phyloP scores from a whole-genome alignment of 2,329 filamentous ascomycete species.

The Stagonosporopsis rhizophila region DNA sequence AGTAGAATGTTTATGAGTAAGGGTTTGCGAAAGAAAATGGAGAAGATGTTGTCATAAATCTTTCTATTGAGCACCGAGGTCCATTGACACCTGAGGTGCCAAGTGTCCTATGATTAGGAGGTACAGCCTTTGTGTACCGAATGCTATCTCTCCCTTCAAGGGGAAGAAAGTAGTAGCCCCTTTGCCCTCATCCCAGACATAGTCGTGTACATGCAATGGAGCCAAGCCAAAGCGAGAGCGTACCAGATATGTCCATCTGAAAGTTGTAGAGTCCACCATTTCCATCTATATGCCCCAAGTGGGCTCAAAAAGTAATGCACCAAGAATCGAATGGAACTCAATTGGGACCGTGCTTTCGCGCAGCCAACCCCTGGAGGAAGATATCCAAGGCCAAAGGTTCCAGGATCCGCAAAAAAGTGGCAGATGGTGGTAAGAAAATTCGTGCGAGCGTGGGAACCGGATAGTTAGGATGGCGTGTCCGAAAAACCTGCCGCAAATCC shows the following conservation, averaged over 20 bases:
- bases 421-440: constrained; percentile 9
- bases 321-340: constrained; percentile 11
- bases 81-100: constrained; percentile 11
- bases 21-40: background rate
- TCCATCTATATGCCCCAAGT: constrained; percentile 18
- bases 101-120: constrained; percentile 16
- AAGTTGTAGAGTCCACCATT: constrained; percentile 10
- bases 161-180: background rate
- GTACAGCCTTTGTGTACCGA: constrained; percentile 15
- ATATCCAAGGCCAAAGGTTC: background rate
- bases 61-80: constrained; percentile 21
- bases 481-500: constrained; percentile 16
- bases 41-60: constrained; percentile 12
- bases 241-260: constrained; percentile 11
- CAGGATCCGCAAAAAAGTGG: constrained; percentile 1
- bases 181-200: constrained; percentile 7
- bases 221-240: constrained; percentile 11
- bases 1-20: background rate
- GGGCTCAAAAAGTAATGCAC: constrained; percentile 12
- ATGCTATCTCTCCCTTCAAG: constrained; percentile 8
- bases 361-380: background rate
- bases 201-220: constrained; percentile 4
- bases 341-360: constrained; percentile 2
- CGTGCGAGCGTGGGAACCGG: constrained; percentile 15
- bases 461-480: constrained; percentile 15